phyloP scores from a whole-genome alignment of 192 early-diverging fungal species.

The Backusella mclennaniae region DNA sequence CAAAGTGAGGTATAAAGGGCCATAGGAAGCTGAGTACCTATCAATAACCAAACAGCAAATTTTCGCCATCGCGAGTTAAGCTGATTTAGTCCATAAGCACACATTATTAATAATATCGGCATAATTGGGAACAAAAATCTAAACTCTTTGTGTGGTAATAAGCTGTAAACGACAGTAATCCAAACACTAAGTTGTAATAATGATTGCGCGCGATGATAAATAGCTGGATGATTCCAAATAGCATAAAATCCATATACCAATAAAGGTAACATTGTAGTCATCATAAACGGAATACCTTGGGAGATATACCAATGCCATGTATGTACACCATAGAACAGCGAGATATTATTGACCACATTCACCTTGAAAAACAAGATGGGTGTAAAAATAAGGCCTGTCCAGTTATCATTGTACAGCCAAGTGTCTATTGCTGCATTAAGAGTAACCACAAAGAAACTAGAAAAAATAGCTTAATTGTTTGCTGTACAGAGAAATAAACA shows the following conservation, averaged over 20 bases:
- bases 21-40: conserved; percentile 66
- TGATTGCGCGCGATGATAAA: conserved; percentile 14
- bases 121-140: conserved; percentile 90
- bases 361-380: conserved; percentile 78
- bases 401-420: conserved; percentile 66
- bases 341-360: conserved; percentile 80
- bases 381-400: conserved; percentile 65
- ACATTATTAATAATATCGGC: conserved; percentile 59
- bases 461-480: not conserved
- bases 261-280: conserved; percentile 73
- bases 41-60: conserved; percentile 37
- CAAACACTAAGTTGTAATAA: conserved; percentile 43
- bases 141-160: conserved; percentile 91
- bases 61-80: not conserved
- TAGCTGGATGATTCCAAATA: conserved; percentile 11
- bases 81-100: conserved; percentile 36
- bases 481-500: not conserved
- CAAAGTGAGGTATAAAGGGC: conserved; percentile 70
- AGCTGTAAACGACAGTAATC: conserved; percentile 65
- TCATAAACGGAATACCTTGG: conserved; percentile 76
- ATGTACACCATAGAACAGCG: conserved; percentile 90
- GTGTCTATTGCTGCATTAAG: conserved; percentile 56
- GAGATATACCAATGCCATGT: conserved; percentile 91
- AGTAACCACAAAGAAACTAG: conserved; percentile 1
- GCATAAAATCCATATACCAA: conserved; percentile 52